Base-by-base conservation (phyloP, 139 green algal genomes). In the Micractinium conductrix region DNA sequence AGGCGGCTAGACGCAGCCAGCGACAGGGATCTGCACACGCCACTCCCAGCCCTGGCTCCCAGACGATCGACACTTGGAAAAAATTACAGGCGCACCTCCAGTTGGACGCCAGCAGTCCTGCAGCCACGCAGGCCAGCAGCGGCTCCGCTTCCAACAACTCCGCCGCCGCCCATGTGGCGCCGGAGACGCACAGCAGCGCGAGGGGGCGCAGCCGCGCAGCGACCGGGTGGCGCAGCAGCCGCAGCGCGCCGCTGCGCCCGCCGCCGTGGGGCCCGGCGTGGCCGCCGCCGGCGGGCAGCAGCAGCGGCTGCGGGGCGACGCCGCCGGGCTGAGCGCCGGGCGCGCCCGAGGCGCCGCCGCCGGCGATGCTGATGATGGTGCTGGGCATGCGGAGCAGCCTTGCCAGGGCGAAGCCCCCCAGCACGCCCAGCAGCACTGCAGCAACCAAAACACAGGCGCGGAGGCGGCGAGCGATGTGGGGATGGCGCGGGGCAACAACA, bases 111-210 rank as follows among this genome's bases (percentile, higher is more conserved):
- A 95, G 65, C 33, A 94, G 84, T 22, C 95, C 95, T n/a, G 92
- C 90, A 8, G 92, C 89, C 5, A 98, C 93, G 78, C 95, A 98
- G 0, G 94, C 91, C 80, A 98, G 91, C 82, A 98, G 91, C 3
- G 95, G 93, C 89, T 98, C 95, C 38, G 91, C 94, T 12, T 91
- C 84, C 40, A 95, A 72, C 40, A 78, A 63, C 44, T 93, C 83
- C 2, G 91, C 88, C 2, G 84, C 65, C 44, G 85, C 85, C 78
- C 93, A 94, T 1, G 92, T 87, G 33, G 48, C 63, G n/a, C 79
- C 62, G 1, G 78, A 70, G 26, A 85, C 26, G 9, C 62, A 26
- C 79, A 82, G 73, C 35, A 63, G 67, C 35, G 62, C 42, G 5
- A 16, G 12, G n/a, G 71, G 75, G 42, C 79, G 79, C 33, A 87